Percentiles rank a stretch among this genome's conserved stretches.
phyloP scores from a whole-genome alignment of 1,284 basidiomycete genomes.

The Neotropicomus parvogracilis region DNA sequence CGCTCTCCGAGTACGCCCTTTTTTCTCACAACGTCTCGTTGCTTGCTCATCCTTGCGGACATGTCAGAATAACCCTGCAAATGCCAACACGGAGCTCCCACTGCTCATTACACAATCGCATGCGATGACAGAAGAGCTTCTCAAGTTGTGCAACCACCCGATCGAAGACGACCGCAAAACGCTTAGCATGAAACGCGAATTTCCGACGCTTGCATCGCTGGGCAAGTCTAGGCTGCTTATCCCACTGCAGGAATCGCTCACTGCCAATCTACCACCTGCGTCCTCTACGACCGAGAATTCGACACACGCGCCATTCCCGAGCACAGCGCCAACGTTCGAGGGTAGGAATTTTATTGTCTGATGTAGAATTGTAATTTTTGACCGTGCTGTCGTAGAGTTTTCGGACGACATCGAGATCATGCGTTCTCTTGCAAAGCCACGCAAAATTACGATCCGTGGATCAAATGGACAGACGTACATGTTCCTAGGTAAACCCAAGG shows the following conservation, averaged over 20 bases:
- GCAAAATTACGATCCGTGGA: slow-evolving; percentile 86
- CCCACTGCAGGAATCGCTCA: slow-evolving; percentile 91
- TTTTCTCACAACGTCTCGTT: background rate
- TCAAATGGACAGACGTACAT: slow-evolving; percentile 84
- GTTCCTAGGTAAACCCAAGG: slow-evolving; percentile 97
- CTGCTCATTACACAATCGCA: slow-evolving; percentile 54
- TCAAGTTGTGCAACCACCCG: slow-evolving; percentile 61
- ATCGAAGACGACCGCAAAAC: slow-evolving; percentile 48
- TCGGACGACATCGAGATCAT: slow-evolving; percentile 87
- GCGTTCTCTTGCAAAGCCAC: slow-evolving; percentile 89
- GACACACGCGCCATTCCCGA: slow-evolving; percentile 81
- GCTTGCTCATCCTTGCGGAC: background rate
- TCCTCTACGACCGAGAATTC: slow-evolving; percentile 53
- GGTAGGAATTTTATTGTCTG: slow-evolving; percentile 42
- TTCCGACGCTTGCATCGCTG: slow-evolving; percentile 56
- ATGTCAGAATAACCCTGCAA: slow-evolving; percentile 40
- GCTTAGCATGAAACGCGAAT: slow-evolving; percentile 63
- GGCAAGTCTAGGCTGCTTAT: slow-evolving; percentile 74
- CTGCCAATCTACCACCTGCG: slow-evolving; percentile 78
- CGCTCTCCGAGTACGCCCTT: slow-evolving; percentile 55
- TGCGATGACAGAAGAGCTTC: slow-evolving; percentile 65
- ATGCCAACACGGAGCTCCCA: slow-evolving; percentile 40
- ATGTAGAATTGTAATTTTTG: background rate
- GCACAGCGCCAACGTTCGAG: slow-evolving; percentile 71
- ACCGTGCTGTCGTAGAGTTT: slow-evolving; percentile 50